Evolutionary conservation across 2,329 filamentous ascomycete genomes (phyloP), one percentile per base, ranked within the genome.

Genomic region (Penicillium fuscoglaucum): DNA sequence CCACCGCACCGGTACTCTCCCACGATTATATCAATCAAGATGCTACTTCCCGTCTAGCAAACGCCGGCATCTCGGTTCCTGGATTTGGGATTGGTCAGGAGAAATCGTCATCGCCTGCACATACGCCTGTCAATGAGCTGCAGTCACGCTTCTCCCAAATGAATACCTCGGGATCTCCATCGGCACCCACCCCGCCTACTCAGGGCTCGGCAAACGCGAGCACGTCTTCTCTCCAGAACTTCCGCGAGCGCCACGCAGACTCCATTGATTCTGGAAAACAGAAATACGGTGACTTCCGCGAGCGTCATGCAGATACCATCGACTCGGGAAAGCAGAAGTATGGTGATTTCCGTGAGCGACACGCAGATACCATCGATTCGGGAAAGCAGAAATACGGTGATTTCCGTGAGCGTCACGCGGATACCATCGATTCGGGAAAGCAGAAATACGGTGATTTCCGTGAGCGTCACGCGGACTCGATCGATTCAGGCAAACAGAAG

Each of bases 61-160:
- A 86, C 39, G 87, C 90, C 1, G 92, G 92, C 1, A 81, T 96
- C 6, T 90, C 87, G 0, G 90, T 96, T 0, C 88, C 91, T 0
- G 89, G 84, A 0, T 79, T 96, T 4, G 89, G 89, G 6, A 96
- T 96, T 60, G 87, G 86, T 5, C 63, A 65, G 52, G 58, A 58
- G 33, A 70, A 47, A 76, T 64, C 56, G 7, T 58, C 19, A 31
- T 55, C 67, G 60, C 70, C 65, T 15, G 61, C 57, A 17, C 51
- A 57, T 29, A 62, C 69, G 7, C 85, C 87, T 45, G 75, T 91
- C 57, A 84, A 80, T 62, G 87, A 90, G 68, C 77, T 93, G 0
- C 88, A 90, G 68, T 84, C 85, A 26, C 83, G 87, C 35, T 91
- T 91, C 73, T 79, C 82, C 29, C 81, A 78, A 59, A 76, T 86